A percentile compares a stretch with the other conserved stretches of the same genome.
These are phyloP conservation scores for Cladorrhinum samala DNA, from an alignment of 495 filamentous ascomycete species.

Conservation along the genomic window DNA sequence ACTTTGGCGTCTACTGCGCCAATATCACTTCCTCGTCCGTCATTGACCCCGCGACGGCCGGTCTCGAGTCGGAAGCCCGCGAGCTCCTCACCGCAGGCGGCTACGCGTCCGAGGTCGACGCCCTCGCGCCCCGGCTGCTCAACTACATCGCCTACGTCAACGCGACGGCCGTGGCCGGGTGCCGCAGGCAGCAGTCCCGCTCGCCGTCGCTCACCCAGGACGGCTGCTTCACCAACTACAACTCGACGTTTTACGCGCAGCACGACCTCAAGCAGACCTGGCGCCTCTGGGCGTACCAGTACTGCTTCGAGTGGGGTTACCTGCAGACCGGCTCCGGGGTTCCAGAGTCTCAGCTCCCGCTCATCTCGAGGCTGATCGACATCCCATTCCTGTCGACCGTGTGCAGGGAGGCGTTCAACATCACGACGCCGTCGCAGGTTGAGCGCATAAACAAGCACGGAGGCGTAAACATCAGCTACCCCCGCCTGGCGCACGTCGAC, in stretches of 20 bases:
- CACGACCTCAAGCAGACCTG: slow-evolving; percentile 44
- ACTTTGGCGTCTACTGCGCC: slow-evolving; percentile 54
- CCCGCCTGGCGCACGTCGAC: slow-evolving; percentile 60
- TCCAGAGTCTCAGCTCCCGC: slow-evolving; percentile 49
- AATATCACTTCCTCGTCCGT: slow-evolving; percentile 46
- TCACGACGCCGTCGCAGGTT: slow-evolving; percentile 49
- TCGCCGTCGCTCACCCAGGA: slow-evolving; percentile 36
- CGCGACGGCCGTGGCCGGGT: slow-evolving; percentile 23
- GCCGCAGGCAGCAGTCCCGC: too few species aligned
- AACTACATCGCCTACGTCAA: slow-evolving; percentile 63
- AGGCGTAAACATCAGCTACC: slow-evolving; percentile 58
- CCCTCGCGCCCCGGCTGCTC: slow-evolving; percentile 50
- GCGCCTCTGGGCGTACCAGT: slow-evolving; percentile 57
- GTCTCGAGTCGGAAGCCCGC: slow-evolving; percentile 36
- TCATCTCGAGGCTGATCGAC: slow-evolving; percentile 59
- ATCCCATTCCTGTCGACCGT: slow-evolving; percentile 46
- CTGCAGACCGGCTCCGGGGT: slow-evolving; percentile 60
- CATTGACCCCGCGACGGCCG: slow-evolving; percentile 40
- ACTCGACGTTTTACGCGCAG: slow-evolving; percentile 44
- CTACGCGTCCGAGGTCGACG: slow-evolving; percentile 43
- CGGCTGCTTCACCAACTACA: slow-evolving; percentile 48
- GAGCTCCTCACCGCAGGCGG: slow-evolving; percentile 49
- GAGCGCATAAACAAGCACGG: slow-evolving; percentile 62
- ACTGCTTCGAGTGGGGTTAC: slow-evolving; percentile 60
- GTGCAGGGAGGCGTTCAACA: slow-evolving; percentile 58